phyloP scores from a whole-genome alignment of 345 rosid genomes.

The Fremontodendron californicum region DNA sequence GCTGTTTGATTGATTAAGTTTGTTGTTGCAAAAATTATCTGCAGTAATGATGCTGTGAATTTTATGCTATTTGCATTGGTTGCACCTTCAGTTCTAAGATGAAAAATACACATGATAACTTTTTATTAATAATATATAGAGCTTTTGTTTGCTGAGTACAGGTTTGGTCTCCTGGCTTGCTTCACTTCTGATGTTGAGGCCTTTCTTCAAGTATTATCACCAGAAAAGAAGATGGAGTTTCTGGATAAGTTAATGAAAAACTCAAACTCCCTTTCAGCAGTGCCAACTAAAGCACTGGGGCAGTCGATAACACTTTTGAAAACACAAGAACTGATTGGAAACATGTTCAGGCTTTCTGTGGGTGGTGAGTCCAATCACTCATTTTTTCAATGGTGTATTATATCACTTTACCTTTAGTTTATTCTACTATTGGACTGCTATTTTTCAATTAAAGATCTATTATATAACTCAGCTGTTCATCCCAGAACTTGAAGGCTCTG shows the following conservation, averaged over 20 bases:
- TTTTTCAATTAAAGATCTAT: conserved; percentile 8
- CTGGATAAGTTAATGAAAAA: conserved; percentile 46
- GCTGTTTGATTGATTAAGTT: background rate
- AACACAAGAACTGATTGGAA: conserved; percentile 68
- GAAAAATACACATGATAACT: background rate
- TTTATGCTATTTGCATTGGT: background rate
- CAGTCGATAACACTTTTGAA: conserved; percentile 58
- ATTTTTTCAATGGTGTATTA: background rate
- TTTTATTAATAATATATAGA: conserved; percentile 5
- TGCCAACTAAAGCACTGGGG: conserved; percentile 68
- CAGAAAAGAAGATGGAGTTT: conserved; percentile 52
- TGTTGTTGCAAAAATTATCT: background rate
- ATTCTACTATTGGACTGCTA: conserved; percentile 2
- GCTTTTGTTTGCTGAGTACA: conserved; percentile 32
- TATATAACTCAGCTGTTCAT: conserved; percentile 21
- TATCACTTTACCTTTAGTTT: background rate
- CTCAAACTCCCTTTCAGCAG: conserved; percentile 30
- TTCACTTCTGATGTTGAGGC: conserved; percentile 74
- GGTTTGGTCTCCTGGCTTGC: conserved; percentile 96
- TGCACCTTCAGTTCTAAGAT: background rate
- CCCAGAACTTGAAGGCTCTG: conserved; percentile 60
- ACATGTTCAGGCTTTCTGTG: conserved; percentile 40
- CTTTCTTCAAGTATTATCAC: conserved; percentile 65
- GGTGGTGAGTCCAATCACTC: conserved; percentile 39
- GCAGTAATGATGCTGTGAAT: background rate